phyloP scores from a whole-genome alignment of 2,329 filamentous ascomycete genomes.

The Metarhizium sp. region DNA sequence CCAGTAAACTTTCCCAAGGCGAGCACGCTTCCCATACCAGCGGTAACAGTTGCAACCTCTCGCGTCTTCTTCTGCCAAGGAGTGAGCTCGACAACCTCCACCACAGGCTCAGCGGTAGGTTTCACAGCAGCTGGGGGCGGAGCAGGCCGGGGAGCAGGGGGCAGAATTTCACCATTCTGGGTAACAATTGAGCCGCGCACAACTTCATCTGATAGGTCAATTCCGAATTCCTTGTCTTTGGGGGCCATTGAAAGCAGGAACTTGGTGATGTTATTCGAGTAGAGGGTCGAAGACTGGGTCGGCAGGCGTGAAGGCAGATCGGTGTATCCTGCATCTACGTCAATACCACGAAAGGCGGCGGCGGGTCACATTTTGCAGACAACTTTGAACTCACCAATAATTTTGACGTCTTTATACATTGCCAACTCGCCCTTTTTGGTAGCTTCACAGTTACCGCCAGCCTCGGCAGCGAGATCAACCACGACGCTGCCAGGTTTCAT shows the following conservation, averaged over 20 bases:
- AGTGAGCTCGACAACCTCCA: slow-evolving; percentile 56
- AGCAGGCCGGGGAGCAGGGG: slow-evolving; percentile 61
- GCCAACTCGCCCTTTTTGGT: slow-evolving; percentile 65
- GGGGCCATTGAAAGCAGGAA: slow-evolving; percentile 75
- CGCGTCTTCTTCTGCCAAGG: slow-evolving; percentile 74
- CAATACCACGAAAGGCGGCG: not conserved
- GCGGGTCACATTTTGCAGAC: slow-evolving; percentile 2
- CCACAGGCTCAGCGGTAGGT: slow-evolving; percentile 34
- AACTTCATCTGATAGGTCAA: slow-evolving; percentile 77
- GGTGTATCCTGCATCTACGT: slow-evolving; percentile 53
- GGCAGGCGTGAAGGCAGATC: slow-evolving; percentile 80
- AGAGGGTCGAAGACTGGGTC: slow-evolving; percentile 81
- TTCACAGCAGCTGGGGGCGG: slow-evolving; percentile 42
- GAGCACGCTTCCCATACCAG: slow-evolving; percentile 66
- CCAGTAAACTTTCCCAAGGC: slow-evolving; percentile 73
- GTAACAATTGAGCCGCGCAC: slow-evolving; percentile 79
- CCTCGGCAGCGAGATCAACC: slow-evolving; percentile 81
- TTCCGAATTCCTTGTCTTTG: slow-evolving; percentile 66
- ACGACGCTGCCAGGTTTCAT: slow-evolving; percentile 89
- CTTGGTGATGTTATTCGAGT: slow-evolving; percentile 91
- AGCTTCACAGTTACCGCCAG: slow-evolving; percentile 79
- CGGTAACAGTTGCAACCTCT: slow-evolving; percentile 65
- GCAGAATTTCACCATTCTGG: slow-evolving; percentile 64
- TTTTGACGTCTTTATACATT: slow-evolving; percentile 67
- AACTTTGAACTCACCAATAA: slow-evolving; percentile 54